Evolutionary conservation across 257 asterid species (phyloP).

Genomic region (Solanum infundibuliforme): DNA sequence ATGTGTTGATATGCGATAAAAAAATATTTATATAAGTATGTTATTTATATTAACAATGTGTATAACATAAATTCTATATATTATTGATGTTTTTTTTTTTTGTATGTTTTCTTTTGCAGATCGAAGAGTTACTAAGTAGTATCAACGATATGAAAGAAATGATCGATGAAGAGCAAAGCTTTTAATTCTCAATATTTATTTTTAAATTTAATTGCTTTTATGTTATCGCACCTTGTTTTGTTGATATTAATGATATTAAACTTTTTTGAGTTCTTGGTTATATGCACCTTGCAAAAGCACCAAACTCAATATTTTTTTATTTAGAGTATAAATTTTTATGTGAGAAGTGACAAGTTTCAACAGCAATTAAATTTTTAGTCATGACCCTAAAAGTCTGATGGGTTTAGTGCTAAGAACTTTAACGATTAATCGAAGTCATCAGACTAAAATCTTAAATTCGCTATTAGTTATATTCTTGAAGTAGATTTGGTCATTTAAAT

Average conservation of each 20-base stretch:
- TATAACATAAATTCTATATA: fast-evolving
- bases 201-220: too few relatives aligned
- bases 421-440: not conserved
- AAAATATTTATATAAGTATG: not conserved
- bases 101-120: not conserved
- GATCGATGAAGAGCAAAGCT: not conserved
- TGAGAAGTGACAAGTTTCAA: not conserved
- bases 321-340: too few relatives aligned
- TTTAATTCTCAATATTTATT: not conserved
- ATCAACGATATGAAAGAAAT: not conserved
- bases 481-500: not conserved
- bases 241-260: not conserved
- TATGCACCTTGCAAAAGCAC: not conserved
- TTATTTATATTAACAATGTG: not conserved
- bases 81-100: not conserved
- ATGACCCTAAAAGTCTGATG: too few relatives aligned
- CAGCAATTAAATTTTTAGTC: not conserved
- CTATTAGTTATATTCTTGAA: not conserved
- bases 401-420: not conserved
- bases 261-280: not conserved
- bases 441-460: fast-evolving
- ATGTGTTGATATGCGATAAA: not conserved
- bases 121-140: not conserved
- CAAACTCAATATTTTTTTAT: too few relatives aligned
- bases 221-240: not conserved